Conservation (phyloP, 192 early-diverging fungal genomes). For the Coemansia sp. region DNA sequence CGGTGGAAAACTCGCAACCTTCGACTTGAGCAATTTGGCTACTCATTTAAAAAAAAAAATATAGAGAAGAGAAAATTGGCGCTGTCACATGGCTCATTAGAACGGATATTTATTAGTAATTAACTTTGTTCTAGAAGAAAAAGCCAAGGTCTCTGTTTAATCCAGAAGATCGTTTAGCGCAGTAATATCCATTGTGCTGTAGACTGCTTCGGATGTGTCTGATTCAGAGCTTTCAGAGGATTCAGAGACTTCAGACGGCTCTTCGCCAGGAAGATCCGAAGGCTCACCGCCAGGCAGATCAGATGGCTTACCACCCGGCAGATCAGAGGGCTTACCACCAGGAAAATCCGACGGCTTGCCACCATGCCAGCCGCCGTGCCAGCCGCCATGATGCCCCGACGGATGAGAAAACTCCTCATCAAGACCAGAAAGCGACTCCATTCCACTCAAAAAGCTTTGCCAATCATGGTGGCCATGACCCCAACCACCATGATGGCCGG, state of each 20-base stretch:
- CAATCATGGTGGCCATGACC: slow-evolving; percentile 4
- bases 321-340: too few relatives aligned
- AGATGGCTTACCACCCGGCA: too few relatives aligned
- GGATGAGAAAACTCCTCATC: not conserved
- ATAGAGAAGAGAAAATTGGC: not conserved
- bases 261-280: too few relatives aligned
- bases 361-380: not conserved
- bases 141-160: not conserved
- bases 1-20: slow-evolving; percentile 37
- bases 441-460: slow-evolving; percentile 1
- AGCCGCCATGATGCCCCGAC: too few relatives aligned
- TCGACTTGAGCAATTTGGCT: slow-evolving; percentile 37
- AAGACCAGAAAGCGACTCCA: slow-evolving; percentile 1
- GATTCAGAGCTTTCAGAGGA: too few relatives aligned
- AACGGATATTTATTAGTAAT: too few relatives aligned
- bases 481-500: not conserved
- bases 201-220: not conserved
- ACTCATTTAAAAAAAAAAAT: slow-evolving; percentile 7
- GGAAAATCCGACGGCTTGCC: too few relatives aligned
- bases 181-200: not conserved
- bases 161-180: not conserved
- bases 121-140: not conserved
- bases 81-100: not conserved
- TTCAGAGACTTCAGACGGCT: too few relatives aligned
- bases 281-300: too few relatives aligned